Conservation (phyloP, 176 grass and related monocot genomes). For the Olyra latifolia region DNA sequence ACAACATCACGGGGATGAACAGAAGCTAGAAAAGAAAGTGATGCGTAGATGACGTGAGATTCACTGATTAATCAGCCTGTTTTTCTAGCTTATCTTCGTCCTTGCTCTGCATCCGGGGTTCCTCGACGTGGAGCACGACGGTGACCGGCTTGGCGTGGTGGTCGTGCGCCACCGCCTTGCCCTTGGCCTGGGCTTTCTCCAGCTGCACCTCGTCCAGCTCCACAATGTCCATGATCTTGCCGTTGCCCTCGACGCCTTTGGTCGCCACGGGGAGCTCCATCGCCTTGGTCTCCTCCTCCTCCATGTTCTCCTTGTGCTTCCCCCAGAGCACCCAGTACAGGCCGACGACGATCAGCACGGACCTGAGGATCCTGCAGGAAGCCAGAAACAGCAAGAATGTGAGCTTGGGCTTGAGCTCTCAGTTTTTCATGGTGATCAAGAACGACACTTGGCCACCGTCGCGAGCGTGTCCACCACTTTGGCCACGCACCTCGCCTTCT, state of each 20-base stretch:
- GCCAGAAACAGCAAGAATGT: slow-evolving; percentile 15
- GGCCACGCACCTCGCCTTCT: slow-evolving; percentile 82
- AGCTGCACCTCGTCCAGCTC: slow-evolving; percentile 72
- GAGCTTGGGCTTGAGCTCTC: not conserved
- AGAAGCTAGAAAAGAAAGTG: not conserved
- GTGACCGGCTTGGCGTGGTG: slow-evolving; percentile 21
- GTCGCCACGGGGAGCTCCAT: slow-evolving; percentile 67
- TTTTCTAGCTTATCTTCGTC: slow-evolving; percentile 39
- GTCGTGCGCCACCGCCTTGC: slow-evolving; percentile 42
- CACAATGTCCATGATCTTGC: slow-evolving; percentile 55
- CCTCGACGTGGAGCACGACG: slow-evolving; percentile 36
- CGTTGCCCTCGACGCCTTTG: slow-evolving; percentile 61
- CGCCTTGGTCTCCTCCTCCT: slow-evolving; percentile 62
- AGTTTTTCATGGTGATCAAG: not conserved
- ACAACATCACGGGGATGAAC: slow-evolving; percentile 15
- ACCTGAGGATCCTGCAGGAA: slow-evolving; percentile 74
- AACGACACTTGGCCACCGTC: slow-evolving; percentile 57
- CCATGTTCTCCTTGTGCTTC: slow-evolving; percentile 83
- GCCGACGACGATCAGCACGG: slow-evolving; percentile 71
- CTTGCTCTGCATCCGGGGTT: slow-evolving; percentile 50
- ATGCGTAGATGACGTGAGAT: not conserved
- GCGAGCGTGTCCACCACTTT: slow-evolving; percentile 85
- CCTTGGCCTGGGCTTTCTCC: slow-evolving; percentile 73
- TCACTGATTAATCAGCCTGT: not conserved
- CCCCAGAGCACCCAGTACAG: slow-evolving; percentile 97